Conservation (phyloP, 441 rosid genomes). For the Pelargonium australe region DNA sequence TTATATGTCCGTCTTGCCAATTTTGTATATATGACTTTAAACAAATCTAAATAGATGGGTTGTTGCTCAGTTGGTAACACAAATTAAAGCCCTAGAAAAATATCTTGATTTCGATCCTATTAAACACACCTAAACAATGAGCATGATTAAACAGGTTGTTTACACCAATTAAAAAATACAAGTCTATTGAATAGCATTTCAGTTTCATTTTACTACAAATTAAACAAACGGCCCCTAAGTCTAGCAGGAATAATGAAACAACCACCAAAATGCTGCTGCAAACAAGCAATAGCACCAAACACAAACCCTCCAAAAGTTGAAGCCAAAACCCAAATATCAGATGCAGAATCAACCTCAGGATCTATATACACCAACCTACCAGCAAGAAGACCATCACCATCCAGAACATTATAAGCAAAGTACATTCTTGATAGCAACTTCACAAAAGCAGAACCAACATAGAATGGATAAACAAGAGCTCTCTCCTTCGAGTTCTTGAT, state of each 20-base stretch:
- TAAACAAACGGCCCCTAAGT: too few relatives aligned
- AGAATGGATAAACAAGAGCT: background rate
- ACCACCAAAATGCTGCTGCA: background rate
- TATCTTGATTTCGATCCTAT: too few relatives aligned
- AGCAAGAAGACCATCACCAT: background rate
- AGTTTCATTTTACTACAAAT: too few relatives aligned
- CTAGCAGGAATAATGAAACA: background rate
- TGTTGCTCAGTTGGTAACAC: too few relatives aligned
- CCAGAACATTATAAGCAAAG: background rate
- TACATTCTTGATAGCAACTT: background rate
- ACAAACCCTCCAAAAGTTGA: background rate
- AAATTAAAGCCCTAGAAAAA: too few relatives aligned
- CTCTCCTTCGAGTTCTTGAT: background rate
- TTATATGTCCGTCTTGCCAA: too few relatives aligned
- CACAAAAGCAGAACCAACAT: background rate
- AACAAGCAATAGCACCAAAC: background rate
- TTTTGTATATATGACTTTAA: too few relatives aligned
- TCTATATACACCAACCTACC: slow-evolving; percentile 1
- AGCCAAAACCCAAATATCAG: background rate
- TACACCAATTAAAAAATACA: too few relatives aligned
- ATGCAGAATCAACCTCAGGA: background rate
- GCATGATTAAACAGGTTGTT: too few relatives aligned
- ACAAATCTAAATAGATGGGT: too few relatives aligned
- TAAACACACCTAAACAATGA: too few relatives aligned
- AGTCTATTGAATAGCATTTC: too few relatives aligned